These are phyloP conservation scores for Rachicladosporium sp. DNA, from an alignment of 2,329 filamentous ascomycete genomes.

Conservation along the genomic window DNA sequence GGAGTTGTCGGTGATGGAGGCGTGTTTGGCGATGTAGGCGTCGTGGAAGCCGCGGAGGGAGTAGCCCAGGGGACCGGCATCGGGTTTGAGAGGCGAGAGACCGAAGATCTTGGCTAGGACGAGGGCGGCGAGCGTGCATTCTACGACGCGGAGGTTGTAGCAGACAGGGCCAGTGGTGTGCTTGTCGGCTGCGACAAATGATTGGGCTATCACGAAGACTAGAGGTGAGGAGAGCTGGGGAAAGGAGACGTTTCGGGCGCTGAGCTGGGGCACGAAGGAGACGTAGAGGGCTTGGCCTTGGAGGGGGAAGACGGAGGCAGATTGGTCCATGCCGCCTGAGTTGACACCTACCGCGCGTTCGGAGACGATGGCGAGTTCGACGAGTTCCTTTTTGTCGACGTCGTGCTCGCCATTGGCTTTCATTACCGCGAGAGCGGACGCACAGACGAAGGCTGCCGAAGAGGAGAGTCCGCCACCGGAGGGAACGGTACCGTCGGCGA, in stretches of 20 bases:
- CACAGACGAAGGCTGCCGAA: constrained; percentile 85
- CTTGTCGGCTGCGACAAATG: constrained; percentile 88
- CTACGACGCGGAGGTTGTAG: constrained; percentile 94
- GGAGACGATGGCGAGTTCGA: constrained; percentile 86
- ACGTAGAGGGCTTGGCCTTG: constrained; percentile 81
- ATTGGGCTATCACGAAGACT: constrained; percentile 87
- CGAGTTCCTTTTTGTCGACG: constrained; percentile 82
- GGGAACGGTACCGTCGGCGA: constrained; percentile 86
- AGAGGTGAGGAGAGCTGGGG: constrained; percentile 71
- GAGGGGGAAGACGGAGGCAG: constrained; percentile 85
- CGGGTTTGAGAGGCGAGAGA: constrained; percentile 54
- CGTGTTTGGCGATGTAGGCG: constrained; percentile 54
- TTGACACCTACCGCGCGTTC: constrained; percentile 93
- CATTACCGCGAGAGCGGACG: constrained; percentile 79
- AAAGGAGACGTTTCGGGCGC: constrained; percentile 66
- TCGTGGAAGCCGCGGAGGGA: constrained; percentile 81
- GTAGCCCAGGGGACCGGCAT: constrained; percentile 71
- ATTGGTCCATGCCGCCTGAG: constrained; percentile 96
- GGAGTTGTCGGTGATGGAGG: constrained; percentile 36
- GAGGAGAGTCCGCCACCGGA: constrained; percentile 86
- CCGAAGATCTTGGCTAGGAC: constrained; percentile 49
- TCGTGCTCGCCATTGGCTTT: constrained; percentile 65
- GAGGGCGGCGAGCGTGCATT: constrained; percentile 77
- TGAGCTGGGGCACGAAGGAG: constrained; percentile 69
- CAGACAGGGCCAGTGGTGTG: constrained; percentile 84